These are phyloP conservation scores for Aspergillus phoenicis DNA, from an alignment of 2,329 filamentous ascomycete species.

Conservation along the genomic window DNA sequence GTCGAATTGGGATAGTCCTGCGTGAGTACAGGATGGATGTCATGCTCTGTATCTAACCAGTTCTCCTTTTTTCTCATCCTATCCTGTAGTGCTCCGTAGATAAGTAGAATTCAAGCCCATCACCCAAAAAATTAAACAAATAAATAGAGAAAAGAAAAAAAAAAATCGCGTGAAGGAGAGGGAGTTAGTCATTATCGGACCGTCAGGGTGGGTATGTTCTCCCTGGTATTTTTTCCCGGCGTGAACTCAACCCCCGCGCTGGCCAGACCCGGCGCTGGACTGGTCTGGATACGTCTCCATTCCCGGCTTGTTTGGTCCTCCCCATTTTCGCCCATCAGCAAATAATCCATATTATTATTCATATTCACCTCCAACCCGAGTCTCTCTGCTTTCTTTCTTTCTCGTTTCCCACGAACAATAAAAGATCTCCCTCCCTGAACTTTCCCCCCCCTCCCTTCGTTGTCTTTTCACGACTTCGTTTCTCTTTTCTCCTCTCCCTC, in stretches of 20 bases:
- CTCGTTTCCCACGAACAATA: neutral
- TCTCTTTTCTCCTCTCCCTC: conserved; percentile 1
- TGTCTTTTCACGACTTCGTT: neutral
- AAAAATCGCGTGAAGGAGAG: neutral
- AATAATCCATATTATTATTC: conserved; percentile 1
- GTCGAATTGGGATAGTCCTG: too few relatives aligned
- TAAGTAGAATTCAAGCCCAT: neutral
- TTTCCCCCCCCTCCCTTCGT: neutral
- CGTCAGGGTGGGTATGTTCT: conserved; percentile 1
- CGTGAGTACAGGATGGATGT: too few relatives aligned
- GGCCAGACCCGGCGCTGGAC: conserved; percentile 25
- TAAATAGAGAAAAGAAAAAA: neutral
- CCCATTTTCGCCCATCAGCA: conserved; percentile 9
- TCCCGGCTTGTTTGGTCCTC: conserved; percentile 16
- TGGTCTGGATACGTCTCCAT: conserved; percentile 24
- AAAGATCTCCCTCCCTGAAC: conserved; percentile 2
- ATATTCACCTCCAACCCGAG: neutral
- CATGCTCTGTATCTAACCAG: too few relatives aligned
- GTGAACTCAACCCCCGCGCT: conserved; percentile 23
- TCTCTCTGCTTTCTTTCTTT: neutral
- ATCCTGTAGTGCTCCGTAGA: too few relatives aligned
- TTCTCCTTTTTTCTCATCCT: too few relatives aligned
- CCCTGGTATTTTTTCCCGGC: conserved; percentile 12
- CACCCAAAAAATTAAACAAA: neutral
- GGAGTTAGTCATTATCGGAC: too few relatives aligned